A percentile compares a stretch with the other conserved stretches of the same genome.
Conservation (phyloP, 306 rosid genomes). For the Rubus idaeus region DNA sequence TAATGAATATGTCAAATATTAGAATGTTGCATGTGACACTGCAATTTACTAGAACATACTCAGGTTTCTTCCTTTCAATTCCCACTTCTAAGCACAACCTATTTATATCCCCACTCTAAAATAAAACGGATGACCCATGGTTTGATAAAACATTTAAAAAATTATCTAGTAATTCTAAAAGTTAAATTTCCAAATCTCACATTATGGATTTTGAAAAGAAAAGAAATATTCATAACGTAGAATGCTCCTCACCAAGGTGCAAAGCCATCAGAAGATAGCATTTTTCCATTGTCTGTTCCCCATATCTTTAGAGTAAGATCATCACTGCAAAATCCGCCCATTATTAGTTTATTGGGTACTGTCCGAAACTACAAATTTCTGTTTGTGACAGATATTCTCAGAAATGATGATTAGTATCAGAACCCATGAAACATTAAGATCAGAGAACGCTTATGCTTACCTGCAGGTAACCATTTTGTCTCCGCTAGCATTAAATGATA, state of each 20-base stretch:
- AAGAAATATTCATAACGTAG: background rate
- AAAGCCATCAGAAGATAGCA: constrained; percentile 58
- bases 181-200: constrained; percentile 2
- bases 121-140: background rate
- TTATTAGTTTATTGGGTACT: constrained; percentile 1
- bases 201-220: background rate
- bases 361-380: background rate
- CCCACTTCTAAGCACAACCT: constrained; percentile 16
- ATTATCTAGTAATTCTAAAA: background rate
- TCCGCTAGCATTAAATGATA: constrained; percentile 72
- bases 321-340: constrained; percentile 56
- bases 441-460: constrained; percentile 39
- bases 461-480: constrained; percentile 93
- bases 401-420: background rate
- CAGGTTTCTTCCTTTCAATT: background rate
- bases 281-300: constrained; percentile 57
- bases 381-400: background rate
- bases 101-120: background rate
- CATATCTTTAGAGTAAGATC: constrained; percentile 89
- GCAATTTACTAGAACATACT: background rate
- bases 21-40: background rate
- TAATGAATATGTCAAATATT: background rate
- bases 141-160: background rate
- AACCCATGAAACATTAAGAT: constrained; percentile 12
- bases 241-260: constrained; percentile 69